Evolutionary conservation across 164 flowering plant genomes (phyloP).

Genomic region (Piper longum): DNA sequence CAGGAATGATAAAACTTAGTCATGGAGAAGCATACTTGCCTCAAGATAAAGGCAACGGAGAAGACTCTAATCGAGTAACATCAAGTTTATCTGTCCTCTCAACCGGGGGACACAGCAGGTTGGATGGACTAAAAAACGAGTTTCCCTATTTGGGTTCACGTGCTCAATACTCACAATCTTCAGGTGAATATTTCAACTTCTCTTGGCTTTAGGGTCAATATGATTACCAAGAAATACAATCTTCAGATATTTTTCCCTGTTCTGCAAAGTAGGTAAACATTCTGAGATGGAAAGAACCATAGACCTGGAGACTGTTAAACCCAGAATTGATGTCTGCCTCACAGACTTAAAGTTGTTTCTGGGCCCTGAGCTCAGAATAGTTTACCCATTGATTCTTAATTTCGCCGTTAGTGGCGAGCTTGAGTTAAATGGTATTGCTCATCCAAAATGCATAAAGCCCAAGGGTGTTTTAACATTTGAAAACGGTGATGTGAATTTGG

Average conservation of each 20-base stretch:
- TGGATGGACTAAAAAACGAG: conserved; percentile 64
- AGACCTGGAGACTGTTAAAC: conserved; percentile 48
- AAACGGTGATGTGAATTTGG: conserved; percentile 96
- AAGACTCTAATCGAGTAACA: conserved; percentile 47
- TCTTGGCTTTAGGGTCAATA: not conserved
- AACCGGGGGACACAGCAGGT: conserved; percentile 32
- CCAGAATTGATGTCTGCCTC: conserved; percentile 65
- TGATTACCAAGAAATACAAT: too few relatives aligned
- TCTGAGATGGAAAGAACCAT: conserved; percentile 46
- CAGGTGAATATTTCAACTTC: conserved; percentile 24
- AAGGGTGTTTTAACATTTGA: conserved; percentile 84
- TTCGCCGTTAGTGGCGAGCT: conserved; percentile 94
- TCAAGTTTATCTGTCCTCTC: conserved; percentile 41
- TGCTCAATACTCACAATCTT: conserved; percentile 35
- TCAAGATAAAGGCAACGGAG: conserved; percentile 85
- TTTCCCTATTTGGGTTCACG: conserved; percentile 59
- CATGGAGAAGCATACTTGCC: conserved; percentile 97
- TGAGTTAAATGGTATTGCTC: conserved; percentile 82
- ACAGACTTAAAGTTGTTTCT: conserved; percentile 72
- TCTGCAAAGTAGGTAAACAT: conserved; percentile 25
- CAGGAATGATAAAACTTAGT: conserved; percentile 87
- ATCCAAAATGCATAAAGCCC: conserved; percentile 84
- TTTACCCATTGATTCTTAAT: conserved; percentile 92
- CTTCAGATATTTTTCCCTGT: too few relatives aligned
- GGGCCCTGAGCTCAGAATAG: conserved; percentile 89